Percentiles rank a stretch among this genome's conserved stretches.
phyloP scores from a whole-genome alignment of 352 stramenopile species.

The Globisporangium uncinulatum region DNA sequence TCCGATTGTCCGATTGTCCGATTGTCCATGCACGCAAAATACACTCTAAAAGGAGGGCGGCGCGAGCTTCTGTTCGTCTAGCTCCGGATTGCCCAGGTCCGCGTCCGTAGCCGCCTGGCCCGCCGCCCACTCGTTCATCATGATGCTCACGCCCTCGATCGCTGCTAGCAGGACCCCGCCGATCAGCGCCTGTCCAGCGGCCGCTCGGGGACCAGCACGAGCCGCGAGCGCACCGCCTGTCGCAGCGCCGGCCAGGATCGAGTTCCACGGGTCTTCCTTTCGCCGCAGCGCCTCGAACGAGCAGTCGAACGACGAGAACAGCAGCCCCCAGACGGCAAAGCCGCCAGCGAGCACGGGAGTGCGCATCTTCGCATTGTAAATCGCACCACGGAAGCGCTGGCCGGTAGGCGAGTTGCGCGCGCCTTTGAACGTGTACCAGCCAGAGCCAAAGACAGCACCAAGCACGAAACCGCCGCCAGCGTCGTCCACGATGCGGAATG shows the following conservation, averaged over 20 bases:
- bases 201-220: slow-evolving; percentile 91
- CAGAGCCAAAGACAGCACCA: slow-evolving; percentile 91
- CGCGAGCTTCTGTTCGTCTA: slow-evolving; percentile 83
- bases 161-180: slow-evolving; percentile 94
- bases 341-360: slow-evolving; percentile 90
- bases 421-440: slow-evolving; percentile 97
- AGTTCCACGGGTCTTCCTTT: slow-evolving; percentile 99
- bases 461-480: slow-evolving; percentile 97
- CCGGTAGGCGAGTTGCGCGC: slow-evolving; percentile 91
- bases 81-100: slow-evolving; percentile 47
- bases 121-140: slow-evolving; percentile 87
- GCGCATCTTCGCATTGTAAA: slow-evolving; percentile 94
- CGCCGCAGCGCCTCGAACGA: slow-evolving; percentile 94
- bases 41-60: slow-evolving; percentile 71
- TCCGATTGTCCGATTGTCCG: not conserved
- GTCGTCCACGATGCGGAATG: slow-evolving; percentile 98
- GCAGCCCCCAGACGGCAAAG: slow-evolving; percentile 95
- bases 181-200: slow-evolving; percentile 91
- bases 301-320: slow-evolving; percentile 98
- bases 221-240: slow-evolving; percentile 96
- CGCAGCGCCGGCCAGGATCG: slow-evolving; percentile 95
- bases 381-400: slow-evolving; percentile 84
- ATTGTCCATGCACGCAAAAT: slow-evolving; percentile 13
- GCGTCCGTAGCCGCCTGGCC: slow-evolving; percentile 46
- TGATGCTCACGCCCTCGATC: slow-evolving; percentile 98